These are phyloP conservation scores for Aquilaria yunnanensis DNA, from an alignment of 345 rosid species.

Conservation along the genomic window DNA sequence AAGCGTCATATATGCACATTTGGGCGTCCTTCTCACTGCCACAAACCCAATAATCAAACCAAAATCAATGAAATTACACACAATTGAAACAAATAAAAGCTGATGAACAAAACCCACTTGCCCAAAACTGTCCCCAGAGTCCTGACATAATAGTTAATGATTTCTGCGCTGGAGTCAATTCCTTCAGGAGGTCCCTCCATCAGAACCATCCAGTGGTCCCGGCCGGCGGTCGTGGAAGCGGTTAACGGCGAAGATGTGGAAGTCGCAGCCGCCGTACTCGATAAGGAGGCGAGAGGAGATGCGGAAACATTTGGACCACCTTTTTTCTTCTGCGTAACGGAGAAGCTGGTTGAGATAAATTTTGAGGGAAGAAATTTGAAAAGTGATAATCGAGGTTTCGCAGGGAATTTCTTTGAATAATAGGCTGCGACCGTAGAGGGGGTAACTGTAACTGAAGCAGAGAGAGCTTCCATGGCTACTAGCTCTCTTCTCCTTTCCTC, in stretches of 20 bases:
- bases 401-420: constrained; percentile 3
- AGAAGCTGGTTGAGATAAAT: constrained; percentile 3
- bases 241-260: constrained; percentile 22
- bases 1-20: constrained; percentile 64
- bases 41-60: constrained; percentile 8
- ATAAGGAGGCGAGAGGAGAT: constrained; percentile 12
- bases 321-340: constrained; percentile 5
- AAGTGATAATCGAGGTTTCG: constrained; percentile 7
- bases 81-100: constrained; percentile 1
- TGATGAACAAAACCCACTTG: constrained; percentile 31
- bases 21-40: constrained; percentile 71
- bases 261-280: constrained; percentile 14
- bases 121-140: constrained; percentile 49
- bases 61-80: not conserved
- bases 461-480: constrained; percentile 27
- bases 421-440: not conserved
- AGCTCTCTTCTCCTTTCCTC: not conserved
- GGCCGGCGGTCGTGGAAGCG: constrained; percentile 11
- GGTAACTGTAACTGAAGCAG: constrained; percentile 11
- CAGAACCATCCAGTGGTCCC: constrained; percentile 57
- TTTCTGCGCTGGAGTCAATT: constrained; percentile 39
- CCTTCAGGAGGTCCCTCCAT: constrained; percentile 46
- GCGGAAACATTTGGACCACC: constrained; percentile 14
- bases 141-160: constrained; percentile 54
- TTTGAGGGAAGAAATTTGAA: constrained; percentile 3